Evolutionary conservation across 208 protist species (phyloP), one percentile per base, ranked within the genome.

Genomic region (Crithidia brevicula): DNA sequence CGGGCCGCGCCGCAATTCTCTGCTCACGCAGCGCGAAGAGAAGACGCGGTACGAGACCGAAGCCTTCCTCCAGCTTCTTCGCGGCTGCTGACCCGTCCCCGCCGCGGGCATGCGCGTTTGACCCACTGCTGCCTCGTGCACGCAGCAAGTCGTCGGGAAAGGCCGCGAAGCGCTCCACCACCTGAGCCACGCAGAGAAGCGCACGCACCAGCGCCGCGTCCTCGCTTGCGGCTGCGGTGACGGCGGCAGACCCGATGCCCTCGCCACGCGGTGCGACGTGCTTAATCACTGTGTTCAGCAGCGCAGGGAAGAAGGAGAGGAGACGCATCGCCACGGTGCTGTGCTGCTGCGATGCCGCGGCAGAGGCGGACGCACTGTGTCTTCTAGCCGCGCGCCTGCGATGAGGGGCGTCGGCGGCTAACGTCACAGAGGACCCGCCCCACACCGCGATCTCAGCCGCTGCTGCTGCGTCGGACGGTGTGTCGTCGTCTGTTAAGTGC

Each of bases 11-110:
- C 45, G 36, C 45, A 10, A 18, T 15, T 38, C 22, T 47, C 40
- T 74, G 76, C n/a, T 45, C 64, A n/a, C 76, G 76, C 4, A 83
- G 67, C 33, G 68, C 49, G 34, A 83, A 83, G 18, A 83, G 46
- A 40, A 83, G 67, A 7, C 77, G 71, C 11, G 77, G 71, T 8
- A 83, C 66, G 27, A 71, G 34, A 28, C 51, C 13, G 43, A 77
- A 74, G 16, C 63, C 66, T 16, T 82, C 65, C 38, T 77, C 65
- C 23, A 82, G 23, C 40, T 42, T 58, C 47, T 75, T 47, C 28
- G 45, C 42, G 5, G 60, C 22, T 4, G 42, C 54, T 11, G 28
- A 57, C 6, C 46, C 46, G 34, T 49, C 50, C 6, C 25, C 4
- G 5, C 7, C 45, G 40, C 4, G 11, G 8, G 18, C 4, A 4